Evolutionary conservation across 495 filamentous ascomycete species (phyloP), one percentile per base, ranked within the genome.

Genomic region (Bryoglossum gracile): DNA sequence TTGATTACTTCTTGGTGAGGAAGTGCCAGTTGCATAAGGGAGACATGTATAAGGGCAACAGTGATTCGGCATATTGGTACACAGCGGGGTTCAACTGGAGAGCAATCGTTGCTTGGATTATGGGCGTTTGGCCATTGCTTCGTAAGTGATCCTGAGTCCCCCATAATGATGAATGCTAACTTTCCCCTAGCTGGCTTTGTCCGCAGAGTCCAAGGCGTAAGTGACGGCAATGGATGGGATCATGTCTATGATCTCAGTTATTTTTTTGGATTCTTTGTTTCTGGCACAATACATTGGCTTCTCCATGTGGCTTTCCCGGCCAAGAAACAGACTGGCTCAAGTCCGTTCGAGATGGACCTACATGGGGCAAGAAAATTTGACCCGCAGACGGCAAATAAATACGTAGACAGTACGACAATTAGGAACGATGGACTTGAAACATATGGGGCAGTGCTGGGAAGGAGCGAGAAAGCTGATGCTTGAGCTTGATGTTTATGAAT

Each of bases 71-170:
- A 0, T 95, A 95, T 65, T 89, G 68, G 60, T 91, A 72, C 65
- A 75, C 66, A 13, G 77, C 61, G 38, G 90, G 90, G 17, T 69
- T 94, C 61, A 81, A 90, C 59, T 90, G 83, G 82, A 81, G 86
- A 13, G 90, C 79, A 5, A 94, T 91, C 55, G 75, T 73, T 4
- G 85, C 90, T 0, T 95, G 94, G 63, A 74, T 94, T 39, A 70
- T 76, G 10, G 89, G 90, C 2, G 90, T 96, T 55, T 55, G 52
- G 52, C 52, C 52, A 11, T 30, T 55, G 11, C 21, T 55, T 10
- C 52, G 52, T 55, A 46, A 45, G 52, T 55, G 8, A 2, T 26
- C 9, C 26, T 45, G 2, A 13, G 43, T 14, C 19, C 26, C 23
- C n/a, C 24, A 19, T n/a, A 19, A 36, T 8, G 23, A 25, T 13